Conservation (phyloP, 2,329 filamentous ascomycete genomes). For the Monosporascus sp. region DNA sequence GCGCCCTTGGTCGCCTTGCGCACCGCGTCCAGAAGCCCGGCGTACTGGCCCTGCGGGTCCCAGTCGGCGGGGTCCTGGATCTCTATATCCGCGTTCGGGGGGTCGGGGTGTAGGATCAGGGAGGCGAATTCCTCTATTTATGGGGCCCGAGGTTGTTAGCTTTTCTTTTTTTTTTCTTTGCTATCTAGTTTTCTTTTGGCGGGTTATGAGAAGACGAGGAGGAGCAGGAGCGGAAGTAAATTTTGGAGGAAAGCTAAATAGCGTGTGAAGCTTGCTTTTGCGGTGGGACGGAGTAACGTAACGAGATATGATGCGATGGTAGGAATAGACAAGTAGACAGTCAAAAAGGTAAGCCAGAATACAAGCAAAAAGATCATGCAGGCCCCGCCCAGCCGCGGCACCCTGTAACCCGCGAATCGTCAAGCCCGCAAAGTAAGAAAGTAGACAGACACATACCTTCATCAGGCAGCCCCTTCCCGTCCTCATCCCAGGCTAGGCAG, state of each 20-base stretch:
- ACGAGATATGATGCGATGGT: too few relatives aligned
- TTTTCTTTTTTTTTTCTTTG: neutral
- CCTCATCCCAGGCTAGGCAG: conserved; percentile 54
- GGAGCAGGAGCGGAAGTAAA: too few relatives aligned
- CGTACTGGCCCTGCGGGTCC: conserved; percentile 67
- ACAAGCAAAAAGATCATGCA: too few relatives aligned
- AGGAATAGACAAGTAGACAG: too few relatives aligned
- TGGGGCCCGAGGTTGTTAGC: neutral
- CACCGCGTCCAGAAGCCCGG: conserved; percentile 62
- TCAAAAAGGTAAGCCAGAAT: too few relatives aligned
- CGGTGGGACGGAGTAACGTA: too few relatives aligned
- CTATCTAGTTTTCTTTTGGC: neutral
- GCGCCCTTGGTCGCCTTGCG: conserved; percentile 55
- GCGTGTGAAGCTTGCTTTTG: too few relatives aligned
- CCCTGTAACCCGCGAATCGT: too few relatives aligned
- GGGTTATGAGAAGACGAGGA: too few relatives aligned
- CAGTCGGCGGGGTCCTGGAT: conserved; percentile 66
- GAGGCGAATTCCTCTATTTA: conserved; percentile 61
- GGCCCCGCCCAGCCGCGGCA: too few relatives aligned
- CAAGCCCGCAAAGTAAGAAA: too few relatives aligned
- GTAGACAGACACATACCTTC: conserved; percentile 45
- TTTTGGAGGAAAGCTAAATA: too few relatives aligned
- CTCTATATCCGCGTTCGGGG: conserved; percentile 51
- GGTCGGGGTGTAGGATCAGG: conserved; percentile 55
- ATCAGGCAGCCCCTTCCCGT: conserved; percentile 47